A percentile compares a stretch with the other conserved stretches of the same genome.
Evolutionary conservation across 768 basidiomycete genomes (phyloP).

Genomic region (Leccinum incarnatum): DNA sequence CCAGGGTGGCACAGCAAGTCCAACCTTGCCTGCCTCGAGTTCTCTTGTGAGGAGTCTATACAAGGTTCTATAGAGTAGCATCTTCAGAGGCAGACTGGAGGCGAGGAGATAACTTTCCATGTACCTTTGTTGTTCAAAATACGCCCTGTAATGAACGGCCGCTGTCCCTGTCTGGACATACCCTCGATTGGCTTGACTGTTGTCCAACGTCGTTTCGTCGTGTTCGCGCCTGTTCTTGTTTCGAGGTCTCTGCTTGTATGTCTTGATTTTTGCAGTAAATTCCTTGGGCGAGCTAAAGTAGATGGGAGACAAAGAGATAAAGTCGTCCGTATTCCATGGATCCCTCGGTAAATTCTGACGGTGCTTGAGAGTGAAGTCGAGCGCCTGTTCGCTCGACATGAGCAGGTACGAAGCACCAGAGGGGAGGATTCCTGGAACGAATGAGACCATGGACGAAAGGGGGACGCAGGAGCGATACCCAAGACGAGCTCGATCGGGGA

Average conservation of each 20-base stretch:
- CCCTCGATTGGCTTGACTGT: slow-evolving; percentile 43
- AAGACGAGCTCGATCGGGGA: slow-evolving; percentile 42
- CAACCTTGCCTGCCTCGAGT: slow-evolving; percentile 31
- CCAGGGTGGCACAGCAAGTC: slow-evolving; percentile 33
- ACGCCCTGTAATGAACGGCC: slow-evolving; percentile 31
- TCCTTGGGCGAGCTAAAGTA: slow-evolving; percentile 33
- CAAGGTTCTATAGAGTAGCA: slow-evolving; percentile 25
- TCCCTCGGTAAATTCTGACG: slow-evolving; percentile 14
- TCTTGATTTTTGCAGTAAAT: slow-evolving; percentile 37
- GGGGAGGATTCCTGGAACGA: slow-evolving; percentile 39
- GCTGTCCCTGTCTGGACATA: slow-evolving; percentile 27
- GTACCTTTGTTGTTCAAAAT: slow-evolving; percentile 48
- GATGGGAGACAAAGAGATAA: slow-evolving; percentile 50
- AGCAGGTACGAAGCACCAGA: slow-evolving; percentile 46
- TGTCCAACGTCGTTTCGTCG: slow-evolving; percentile 25
- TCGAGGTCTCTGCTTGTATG: slow-evolving; percentile 37
- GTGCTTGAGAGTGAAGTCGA: slow-evolving; percentile 19
- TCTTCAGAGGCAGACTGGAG: background rate
- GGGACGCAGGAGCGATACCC: slow-evolving; percentile 28
- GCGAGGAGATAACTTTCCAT: background rate
- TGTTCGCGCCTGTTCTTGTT: slow-evolving; percentile 29
- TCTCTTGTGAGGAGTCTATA: slow-evolving; percentile 30
- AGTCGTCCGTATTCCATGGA: slow-evolving; percentile 24
- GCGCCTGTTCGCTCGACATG: slow-evolving; percentile 35
- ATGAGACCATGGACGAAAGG: background rate